A percentile compares a stretch with the other conserved stretches of the same genome.
phyloP scores from a whole-genome alignment of 176 grass and related monocot species.

The Microstegium vimineum region DNA sequence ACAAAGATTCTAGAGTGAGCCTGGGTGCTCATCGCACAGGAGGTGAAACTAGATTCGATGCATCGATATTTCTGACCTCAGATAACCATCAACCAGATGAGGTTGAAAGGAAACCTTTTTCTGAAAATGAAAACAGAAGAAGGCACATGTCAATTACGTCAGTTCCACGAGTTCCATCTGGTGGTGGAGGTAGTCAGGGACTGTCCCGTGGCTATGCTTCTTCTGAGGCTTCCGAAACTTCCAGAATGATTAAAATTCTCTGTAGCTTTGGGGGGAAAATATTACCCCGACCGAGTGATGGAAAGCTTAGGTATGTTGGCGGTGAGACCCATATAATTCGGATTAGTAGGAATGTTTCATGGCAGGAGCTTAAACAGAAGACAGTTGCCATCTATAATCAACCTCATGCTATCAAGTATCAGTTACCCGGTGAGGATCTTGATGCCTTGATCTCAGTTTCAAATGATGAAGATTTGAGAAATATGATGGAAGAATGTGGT shows the following conservation, averaged over 20 bases:
- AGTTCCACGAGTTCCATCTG: constrained; percentile 38
- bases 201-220: constrained; percentile 57
- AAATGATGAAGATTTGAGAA: constrained; percentile 82
- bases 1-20: constrained; percentile 56
- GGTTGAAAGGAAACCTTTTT: constrained; percentile 38
- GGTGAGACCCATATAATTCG: constrained; percentile 93
- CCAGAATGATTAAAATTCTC: constrained; percentile 75
- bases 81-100: constrained; percentile 35
- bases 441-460: constrained; percentile 87
- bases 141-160: constrained; percentile 55
- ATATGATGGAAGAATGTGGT: constrained; percentile 89
- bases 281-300: constrained; percentile 85
- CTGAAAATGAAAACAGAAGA: constrained; percentile 56
- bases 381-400: constrained; percentile 58
- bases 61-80: constrained; percentile 39
- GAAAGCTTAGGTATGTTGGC: constrained; percentile 93
- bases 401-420: constrained; percentile 86
- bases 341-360: constrained; percentile 66
- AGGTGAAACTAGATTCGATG: constrained; percentile 48
- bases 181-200: constrained; percentile 45
- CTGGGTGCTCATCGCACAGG: constrained; percentile 28
- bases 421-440: constrained; percentile 87
- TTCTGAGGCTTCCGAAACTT: constrained; percentile 61
- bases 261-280: constrained; percentile 99
- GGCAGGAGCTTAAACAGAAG: constrained; percentile 81